Base-by-base conservation (phyloP, 345 rosid genomes). In the Linum lewisii region DNA sequence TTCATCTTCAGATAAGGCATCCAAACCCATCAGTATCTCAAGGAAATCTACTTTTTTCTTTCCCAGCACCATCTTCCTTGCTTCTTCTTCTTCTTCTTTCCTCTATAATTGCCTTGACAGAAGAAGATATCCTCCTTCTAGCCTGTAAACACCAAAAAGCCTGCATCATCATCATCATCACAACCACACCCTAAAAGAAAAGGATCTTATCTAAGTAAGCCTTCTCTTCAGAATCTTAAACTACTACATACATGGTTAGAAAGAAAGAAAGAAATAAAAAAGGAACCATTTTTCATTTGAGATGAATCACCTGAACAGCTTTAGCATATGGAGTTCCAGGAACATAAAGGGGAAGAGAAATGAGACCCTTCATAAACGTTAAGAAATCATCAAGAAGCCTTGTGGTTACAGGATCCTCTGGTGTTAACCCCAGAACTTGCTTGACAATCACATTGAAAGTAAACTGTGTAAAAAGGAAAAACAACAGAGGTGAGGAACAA, bases 371-470 rank as follows among this genome's bases (percentile, higher is more conserved):
- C 84, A 77, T 79, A 47, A 77, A 82, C 44, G 82, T 69, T 23
- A 75, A 70, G 69, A 79, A 82, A 61, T 79, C 84, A 61, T 73
- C 60, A 24, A 79, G 82, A 59, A 82, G 77, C 70, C 54, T 63
- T 56, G 69, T 21, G 21, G 82, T 68, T 54, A 67, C 65, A 57
- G 82, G 76, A 42, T 79, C 76, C 16, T 75, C 73, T 9, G 84
- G 74, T 45, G 68, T 75, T 51, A 82, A 67, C 44, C 87, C 82
- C 26, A 82, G 68, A 66, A 82, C 82, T 53, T 77, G 84, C 74
- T 79, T 82, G 24, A 79, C 77, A 69, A 82, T 79, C 68, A 82
- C 84, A 71, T 82, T 82, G 79, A 82, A 79, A 57, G 84, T 77
- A 72, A 79, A 82, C 87, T 82, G 64, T 60, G 19, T 10, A 58